These are phyloP conservation scores for Chaetomium strumarium DNA, from an alignment of 2,329 filamentous ascomycete genomes.

Conservation along the genomic window DNA sequence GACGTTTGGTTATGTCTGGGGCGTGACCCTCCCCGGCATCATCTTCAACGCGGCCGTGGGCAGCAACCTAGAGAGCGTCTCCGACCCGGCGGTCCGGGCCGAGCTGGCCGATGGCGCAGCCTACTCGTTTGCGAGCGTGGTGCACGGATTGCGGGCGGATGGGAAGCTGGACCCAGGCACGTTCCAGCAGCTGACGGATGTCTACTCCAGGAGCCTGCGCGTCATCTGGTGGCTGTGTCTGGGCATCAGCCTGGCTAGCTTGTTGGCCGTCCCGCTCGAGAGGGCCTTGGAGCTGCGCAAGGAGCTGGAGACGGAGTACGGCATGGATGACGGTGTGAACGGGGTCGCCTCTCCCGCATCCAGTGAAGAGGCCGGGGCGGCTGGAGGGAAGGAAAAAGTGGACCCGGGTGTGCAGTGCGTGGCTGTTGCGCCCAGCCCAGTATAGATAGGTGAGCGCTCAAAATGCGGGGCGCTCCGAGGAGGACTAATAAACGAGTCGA, in stretches of 20 bases:
- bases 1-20: constrained; percentile 42
- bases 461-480: too few species aligned
- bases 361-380: too few species aligned
- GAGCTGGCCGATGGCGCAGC: constrained; percentile 1
- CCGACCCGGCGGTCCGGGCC: background rate
- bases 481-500: too few species aligned
- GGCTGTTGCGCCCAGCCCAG: too few species aligned
- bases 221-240: constrained; percentile 3
- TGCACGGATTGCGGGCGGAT: background rate
- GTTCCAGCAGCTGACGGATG: background rate
- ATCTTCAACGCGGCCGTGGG: background rate
- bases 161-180: background rate
- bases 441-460: too few species aligned
- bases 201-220: constrained; percentile 1
- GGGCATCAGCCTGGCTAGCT: background rate
- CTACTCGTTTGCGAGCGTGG: constrained; percentile 4
- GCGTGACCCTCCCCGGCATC: constrained; percentile 37
- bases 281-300: background rate
- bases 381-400: too few species aligned
- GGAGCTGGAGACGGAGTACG: background rate
- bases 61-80: background rate
- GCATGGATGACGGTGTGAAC: background rate
- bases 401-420: too few species aligned
- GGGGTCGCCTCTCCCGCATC: too few species aligned
- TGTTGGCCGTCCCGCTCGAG: background rate